Evolutionary conservation across 208 protist species (phyloP), one percentile per base, ranked within the genome.

Genomic region (Crithidia acanthocephali): DNA sequence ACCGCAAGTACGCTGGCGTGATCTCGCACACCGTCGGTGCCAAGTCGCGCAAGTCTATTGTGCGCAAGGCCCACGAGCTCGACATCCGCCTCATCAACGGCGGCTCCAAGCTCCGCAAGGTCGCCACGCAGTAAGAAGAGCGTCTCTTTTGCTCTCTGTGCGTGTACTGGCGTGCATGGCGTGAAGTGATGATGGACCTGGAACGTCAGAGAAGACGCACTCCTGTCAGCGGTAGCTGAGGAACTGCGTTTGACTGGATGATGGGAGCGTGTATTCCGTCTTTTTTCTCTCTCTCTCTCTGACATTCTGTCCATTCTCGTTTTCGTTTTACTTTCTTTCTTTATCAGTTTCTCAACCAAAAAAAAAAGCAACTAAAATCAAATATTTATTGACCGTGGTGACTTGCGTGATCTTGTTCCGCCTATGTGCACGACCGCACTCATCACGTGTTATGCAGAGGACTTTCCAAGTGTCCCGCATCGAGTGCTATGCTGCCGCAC

Each of bases 1-100:
- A 99, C 98, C 95, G 98, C 75, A 99, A 97, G 87, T 99, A 99
- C 90, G 95, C 97, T 59, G 98, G 98, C 60, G 97, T 99, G 71
- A 99, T 99, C 85, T 91, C 90, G 53, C 82, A 95, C 90, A 97
- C 90, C 67, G 96, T 99, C 42, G 98, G 97, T 37, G 96, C 97
- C 53, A 93, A 93, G 74, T 90, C 88, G 58, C 95, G 98, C 83
- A 98, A 98, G 89, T 92, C 94, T 30, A 99, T 99, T 79, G 85
- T 99, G 59, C 90, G 98, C 84, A 95, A 98, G 72, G 99, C 99
- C 32, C 94, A 94, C 71, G 94, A 99, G 91, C 95, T 99, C n/a
- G 97, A 99, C 84, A 91, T 99, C 52, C 98, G 98, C 78, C 90
- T 99, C 37, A 91, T 98, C 82, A 99, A 99, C 86, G 92, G 84